phyloP scores from a whole-genome alignment of 495 filamentous ascomycete genomes.

The Cladorrhinum samala region DNA sequence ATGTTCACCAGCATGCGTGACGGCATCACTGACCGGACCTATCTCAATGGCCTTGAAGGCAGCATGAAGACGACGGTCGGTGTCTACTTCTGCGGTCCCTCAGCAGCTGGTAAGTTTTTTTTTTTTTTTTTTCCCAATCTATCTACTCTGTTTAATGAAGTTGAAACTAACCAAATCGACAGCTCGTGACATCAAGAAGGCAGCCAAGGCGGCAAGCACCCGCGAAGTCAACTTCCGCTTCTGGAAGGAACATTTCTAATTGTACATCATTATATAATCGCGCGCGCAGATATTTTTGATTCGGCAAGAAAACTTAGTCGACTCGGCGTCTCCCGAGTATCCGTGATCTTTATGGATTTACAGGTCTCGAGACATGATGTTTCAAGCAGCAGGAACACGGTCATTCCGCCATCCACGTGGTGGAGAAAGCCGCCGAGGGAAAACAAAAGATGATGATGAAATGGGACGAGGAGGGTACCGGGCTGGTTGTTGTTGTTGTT shows the following conservation, averaged over 20 bases:
- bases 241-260: slow-evolving; percentile 90
- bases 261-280: slow-evolving; percentile 18
- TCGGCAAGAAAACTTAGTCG: neutral
- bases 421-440: too few species aligned
- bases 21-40: slow-evolving; percentile 77
- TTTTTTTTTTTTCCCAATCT: slow-evolving; percentile 1
- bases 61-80: slow-evolving; percentile 75
- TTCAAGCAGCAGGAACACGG: too few species aligned
- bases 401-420: too few species aligned
- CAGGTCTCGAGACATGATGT: neutral
- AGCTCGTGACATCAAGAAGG: slow-evolving; percentile 79
- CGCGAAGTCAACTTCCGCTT: slow-evolving; percentile 89
- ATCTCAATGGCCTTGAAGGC: slow-evolving; percentile 73
- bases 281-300: neutral
- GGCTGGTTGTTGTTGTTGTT: too few species aligned
- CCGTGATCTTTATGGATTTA: neutral
- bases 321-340: too few species aligned
- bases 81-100: slow-evolving; percentile 90
- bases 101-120: slow-evolving; percentile 40
- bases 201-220: slow-evolving; percentile 61
- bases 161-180: slow-evolving; percentile 34
- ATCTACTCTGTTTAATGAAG: neutral
- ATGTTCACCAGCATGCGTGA: slow-evolving; percentile 82
- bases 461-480: too few species aligned
- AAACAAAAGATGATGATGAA: too few species aligned